Evolutionary conservation across 2,329 filamentous ascomycete species (phyloP).

Genomic region (Leptosphaerulina australis): DNA sequence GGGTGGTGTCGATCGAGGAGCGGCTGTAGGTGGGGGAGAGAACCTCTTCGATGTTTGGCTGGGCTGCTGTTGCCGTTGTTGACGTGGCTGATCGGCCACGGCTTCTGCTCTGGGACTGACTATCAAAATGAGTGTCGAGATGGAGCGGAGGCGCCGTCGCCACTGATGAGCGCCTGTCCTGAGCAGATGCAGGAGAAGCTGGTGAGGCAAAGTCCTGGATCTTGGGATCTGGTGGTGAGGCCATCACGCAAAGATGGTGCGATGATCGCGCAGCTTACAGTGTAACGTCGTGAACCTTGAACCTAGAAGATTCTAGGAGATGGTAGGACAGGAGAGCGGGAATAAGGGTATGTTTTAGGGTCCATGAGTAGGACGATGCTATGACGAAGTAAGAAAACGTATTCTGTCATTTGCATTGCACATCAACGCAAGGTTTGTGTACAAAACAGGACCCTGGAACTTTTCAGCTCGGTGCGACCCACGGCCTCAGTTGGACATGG

Average conservation of each 20-base stretch:
- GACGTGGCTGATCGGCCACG: slow-evolving; percentile 37
- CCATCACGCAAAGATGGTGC: slow-evolving; percentile 26
- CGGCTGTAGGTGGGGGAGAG: slow-evolving; percentile 35
- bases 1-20: slow-evolving; percentile 44
- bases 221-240: slow-evolving; percentile 33
- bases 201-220: slow-evolving; percentile 44
- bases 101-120: slow-evolving; percentile 17
- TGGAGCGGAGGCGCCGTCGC: slow-evolving; percentile 23
- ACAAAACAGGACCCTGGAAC: slow-evolving; percentile 4
- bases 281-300: neutral
- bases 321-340: slow-evolving; percentile 1
- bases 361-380: slow-evolving; percentile 8
- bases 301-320: slow-evolving; percentile 2
- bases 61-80: slow-evolving; percentile 37
- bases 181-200: slow-evolving; percentile 20
- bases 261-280: neutral
- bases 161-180: slow-evolving; percentile 11
- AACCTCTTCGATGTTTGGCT: slow-evolving; percentile 29
- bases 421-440: slow-evolving; percentile 1
- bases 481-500: neutral
- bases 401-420: slow-evolving; percentile 2
- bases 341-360: slow-evolving; percentile 2
- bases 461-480: slow-evolving; percentile 10
- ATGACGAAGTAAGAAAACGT: neutral
- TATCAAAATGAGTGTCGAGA: slow-evolving; percentile 37